Conservation (phyloP, 805 yeast species). For the Lipomyces mesembrius region DNA sequence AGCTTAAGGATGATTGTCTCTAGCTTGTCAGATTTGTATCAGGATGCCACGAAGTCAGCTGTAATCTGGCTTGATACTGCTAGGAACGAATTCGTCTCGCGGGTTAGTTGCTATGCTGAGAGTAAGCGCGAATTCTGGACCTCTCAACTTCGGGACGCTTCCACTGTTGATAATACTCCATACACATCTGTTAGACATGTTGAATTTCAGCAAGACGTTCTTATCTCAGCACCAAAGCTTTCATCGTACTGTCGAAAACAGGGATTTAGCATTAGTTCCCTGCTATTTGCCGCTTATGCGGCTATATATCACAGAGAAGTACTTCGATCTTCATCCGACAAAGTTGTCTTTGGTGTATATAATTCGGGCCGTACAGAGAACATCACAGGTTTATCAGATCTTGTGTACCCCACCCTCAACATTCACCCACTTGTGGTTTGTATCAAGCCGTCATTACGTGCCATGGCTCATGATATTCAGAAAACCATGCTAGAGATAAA, state of each 20-base stretch:
- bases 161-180: not conserved
- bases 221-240: not conserved
- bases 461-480: slow-evolving; percentile 25
- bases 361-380: slow-evolving; percentile 37
- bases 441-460: slow-evolving; percentile 2
- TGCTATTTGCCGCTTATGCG: slow-evolving; percentile 32
- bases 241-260: not conserved
- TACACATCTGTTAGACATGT: not conserved
- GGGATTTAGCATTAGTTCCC: slow-evolving; percentile 9
- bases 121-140: slow-evolving; percentile 9
- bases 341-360: slow-evolving; percentile 35
- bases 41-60: not conserved
- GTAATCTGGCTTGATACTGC: not conserved
- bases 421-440: slow-evolving; percentile 34
- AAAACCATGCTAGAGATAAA: slow-evolving; percentile 19
- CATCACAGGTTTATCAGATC: slow-evolving; percentile 11
- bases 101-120: not conserved
- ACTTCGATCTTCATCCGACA: not conserved
- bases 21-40: slow-evolving; percentile 20
- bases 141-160: not conserved
- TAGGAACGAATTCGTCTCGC: not conserved
- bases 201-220: not conserved
- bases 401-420: slow-evolving; percentile 35
- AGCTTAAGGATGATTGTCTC: slow-evolving; percentile 27
- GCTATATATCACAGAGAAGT: slow-evolving; percentile 1